These are phyloP conservation scores for Rhizopogon rudus DNA, from an alignment of 768 basidiomycete genomes.

Conservation along the genomic window DNA sequence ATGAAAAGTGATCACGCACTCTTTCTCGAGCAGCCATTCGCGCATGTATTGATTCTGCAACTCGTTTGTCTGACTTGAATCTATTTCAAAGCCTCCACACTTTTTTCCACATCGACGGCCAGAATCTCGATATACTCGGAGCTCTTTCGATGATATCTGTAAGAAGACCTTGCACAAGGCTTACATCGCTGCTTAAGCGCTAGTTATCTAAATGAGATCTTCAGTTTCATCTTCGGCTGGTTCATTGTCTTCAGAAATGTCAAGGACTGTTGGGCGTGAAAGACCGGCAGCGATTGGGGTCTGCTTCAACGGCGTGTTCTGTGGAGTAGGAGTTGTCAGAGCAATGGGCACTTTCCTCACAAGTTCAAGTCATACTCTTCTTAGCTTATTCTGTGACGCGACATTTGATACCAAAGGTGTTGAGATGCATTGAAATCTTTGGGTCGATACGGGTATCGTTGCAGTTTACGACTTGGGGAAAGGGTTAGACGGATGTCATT, in stretches of 20 bases:
- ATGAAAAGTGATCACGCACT: slow-evolving; percentile 42
- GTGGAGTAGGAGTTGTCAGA: slow-evolving; percentile 83
- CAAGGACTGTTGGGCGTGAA: slow-evolving; percentile 84
- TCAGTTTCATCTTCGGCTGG: slow-evolving; percentile 55
- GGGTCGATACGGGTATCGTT: slow-evolving; percentile 81
- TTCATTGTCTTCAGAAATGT: slow-evolving; percentile 80
- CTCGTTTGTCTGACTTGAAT: slow-evolving; percentile 87
- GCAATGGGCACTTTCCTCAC: slow-evolving; percentile 62
- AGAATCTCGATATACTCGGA: slow-evolving; percentile 94
- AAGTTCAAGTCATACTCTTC: slow-evolving; percentile 91
- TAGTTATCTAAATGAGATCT: slow-evolving; percentile 29
- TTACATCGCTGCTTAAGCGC: slow-evolving; percentile 65
- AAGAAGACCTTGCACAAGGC: slow-evolving; percentile 86
- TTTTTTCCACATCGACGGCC: slow-evolving; percentile 74
- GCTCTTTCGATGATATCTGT: slow-evolving; percentile 78
- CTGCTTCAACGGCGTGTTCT: slow-evolving; percentile 84
- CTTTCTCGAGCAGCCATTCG: slow-evolving; percentile 94
- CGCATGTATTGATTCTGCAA: slow-evolving; percentile 89
- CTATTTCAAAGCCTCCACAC: slow-evolving; percentile 89
- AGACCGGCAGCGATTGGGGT: slow-evolving; percentile 77
- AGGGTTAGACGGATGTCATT: not conserved
- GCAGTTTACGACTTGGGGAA: slow-evolving; percentile 79
- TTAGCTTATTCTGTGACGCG: slow-evolving; percentile 81
- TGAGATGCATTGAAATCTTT: slow-evolving; percentile 65
- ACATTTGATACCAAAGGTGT: slow-evolving; percentile 87